Evolutionary conservation across 257 asterid genomes (phyloP).

Genomic region (Ophiorrhiza pumila): DNA sequence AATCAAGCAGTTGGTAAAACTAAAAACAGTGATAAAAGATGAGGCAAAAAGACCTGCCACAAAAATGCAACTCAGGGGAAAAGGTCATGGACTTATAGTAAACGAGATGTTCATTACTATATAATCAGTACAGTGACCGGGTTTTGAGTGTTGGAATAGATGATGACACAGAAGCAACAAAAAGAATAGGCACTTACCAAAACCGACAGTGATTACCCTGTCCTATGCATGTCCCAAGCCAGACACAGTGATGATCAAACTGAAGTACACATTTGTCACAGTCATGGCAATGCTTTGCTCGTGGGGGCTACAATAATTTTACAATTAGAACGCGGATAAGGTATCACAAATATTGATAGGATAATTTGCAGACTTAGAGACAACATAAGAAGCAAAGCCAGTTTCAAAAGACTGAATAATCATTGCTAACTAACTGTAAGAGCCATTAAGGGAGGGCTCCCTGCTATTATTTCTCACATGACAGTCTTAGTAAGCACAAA

Average conservation of each 20-base stretch:
- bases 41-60: neutral
- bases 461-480: neutral
- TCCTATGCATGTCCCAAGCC: slow-evolving; percentile 98
- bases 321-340: slow-evolving; percentile 18
- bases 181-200: slow-evolving; percentile 53
- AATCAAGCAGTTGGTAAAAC: slow-evolving; percentile 8
- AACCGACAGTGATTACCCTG: slow-evolving; percentile 85
- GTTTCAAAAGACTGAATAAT: no score
- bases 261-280: slow-evolving; percentile 97
- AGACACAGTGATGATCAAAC: slow-evolving; percentile 98
- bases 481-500: neutral
- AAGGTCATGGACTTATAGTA: neutral
- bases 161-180: slow-evolving; percentile 9
- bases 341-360: slow-evolving; percentile 11
- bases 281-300: slow-evolving; percentile 95
- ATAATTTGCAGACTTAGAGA: neutral
- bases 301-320: slow-evolving; percentile 76
- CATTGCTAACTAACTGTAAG: neutral
- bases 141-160: slow-evolving; percentile 2
- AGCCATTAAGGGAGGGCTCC: neutral
- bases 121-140: neutral
- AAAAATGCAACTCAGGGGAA: neutral
- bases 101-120: neutral
- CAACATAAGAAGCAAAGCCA: neutral
- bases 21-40: slow-evolving; percentile 10